phyloP scores from a whole-genome alignment of 306 rosid genomes.

The Pyrus pyrifolia region DNA sequence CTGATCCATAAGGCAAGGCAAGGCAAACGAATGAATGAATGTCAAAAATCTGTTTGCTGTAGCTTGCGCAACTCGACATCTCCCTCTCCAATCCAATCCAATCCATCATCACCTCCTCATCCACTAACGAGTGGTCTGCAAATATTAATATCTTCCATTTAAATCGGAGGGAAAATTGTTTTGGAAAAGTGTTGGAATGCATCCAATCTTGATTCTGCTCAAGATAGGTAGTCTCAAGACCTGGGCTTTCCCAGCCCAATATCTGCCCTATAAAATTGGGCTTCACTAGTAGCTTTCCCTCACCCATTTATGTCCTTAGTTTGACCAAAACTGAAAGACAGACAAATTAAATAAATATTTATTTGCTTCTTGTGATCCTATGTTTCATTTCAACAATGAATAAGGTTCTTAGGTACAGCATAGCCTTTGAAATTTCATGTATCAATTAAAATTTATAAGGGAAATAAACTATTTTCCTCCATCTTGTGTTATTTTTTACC shows the following conservation, averaged over 20 bases:
- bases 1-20: not conserved
- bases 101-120: not conserved
- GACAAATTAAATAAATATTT: too few relatives aligned
- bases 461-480: too few relatives aligned
- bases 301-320: not conserved
- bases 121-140: not conserved
- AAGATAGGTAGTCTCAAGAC: not conserved
- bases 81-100: not conserved
- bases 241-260: not conserved
- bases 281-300: not conserved
- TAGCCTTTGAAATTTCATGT: too few relatives aligned
- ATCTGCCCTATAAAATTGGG: not conserved
- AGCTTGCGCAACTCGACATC: not conserved
- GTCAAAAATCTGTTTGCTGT: not conserved
- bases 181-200: too few relatives aligned
- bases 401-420: not conserved
- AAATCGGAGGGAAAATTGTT: too few relatives aligned
- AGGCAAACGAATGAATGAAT: not conserved
- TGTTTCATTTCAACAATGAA: not conserved
- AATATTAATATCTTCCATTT: not conserved
- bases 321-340: not conserved
- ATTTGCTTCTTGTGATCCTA: not conserved
- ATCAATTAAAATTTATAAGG: too few relatives aligned
- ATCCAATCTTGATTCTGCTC: too few relatives aligned
- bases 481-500: too few relatives aligned